phyloP scores from a whole-genome alignment of 331 rosid species.

The Malus hybrid region DNA sequence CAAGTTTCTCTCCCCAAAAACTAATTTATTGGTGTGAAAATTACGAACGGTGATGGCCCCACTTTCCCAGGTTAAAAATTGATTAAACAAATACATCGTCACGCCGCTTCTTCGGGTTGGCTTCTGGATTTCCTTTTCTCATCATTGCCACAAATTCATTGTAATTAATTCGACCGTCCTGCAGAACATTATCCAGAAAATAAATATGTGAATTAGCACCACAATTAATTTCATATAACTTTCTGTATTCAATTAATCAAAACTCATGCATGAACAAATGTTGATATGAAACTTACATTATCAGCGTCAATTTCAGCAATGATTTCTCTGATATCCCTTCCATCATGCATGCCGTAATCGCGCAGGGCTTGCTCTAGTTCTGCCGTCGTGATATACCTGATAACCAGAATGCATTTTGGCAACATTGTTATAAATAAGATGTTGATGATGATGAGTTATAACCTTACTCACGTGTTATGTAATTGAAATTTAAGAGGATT shows the following conservation, averaged over 20 bases:
- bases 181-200: neutral
- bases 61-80: neutral
- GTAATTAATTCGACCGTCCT: slow-evolving; percentile 94
- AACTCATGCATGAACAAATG: neutral
- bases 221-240: neutral
- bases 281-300: slow-evolving; percentile 43
- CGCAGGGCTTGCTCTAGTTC: slow-evolving; percentile 89
- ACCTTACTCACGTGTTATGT: neutral
- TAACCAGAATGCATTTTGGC: slow-evolving; percentile 1
- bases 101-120: slow-evolving; percentile 63
- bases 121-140: slow-evolving; percentile 80
- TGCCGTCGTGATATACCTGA: slow-evolving; percentile 72
- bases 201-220: neutral
- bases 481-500: neutral
- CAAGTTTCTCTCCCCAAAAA: neutral
- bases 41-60: neutral
- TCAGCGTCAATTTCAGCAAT: slow-evolving; percentile 76
- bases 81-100: slow-evolving; percentile 43
- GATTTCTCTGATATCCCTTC: slow-evolving; percentile 73
- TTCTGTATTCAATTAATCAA: neutral
- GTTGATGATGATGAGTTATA: neutral
- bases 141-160: slow-evolving; percentile 93
- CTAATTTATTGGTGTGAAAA: too few relatives aligned
- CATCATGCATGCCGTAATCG: slow-evolving; percentile 83
- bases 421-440: neutral